Percentiles rank a stretch among this genome's conserved stretches.
Evolutionary conservation across 768 basidiomycete species (phyloP).

Genomic region (Boletellus ananas): DNA sequence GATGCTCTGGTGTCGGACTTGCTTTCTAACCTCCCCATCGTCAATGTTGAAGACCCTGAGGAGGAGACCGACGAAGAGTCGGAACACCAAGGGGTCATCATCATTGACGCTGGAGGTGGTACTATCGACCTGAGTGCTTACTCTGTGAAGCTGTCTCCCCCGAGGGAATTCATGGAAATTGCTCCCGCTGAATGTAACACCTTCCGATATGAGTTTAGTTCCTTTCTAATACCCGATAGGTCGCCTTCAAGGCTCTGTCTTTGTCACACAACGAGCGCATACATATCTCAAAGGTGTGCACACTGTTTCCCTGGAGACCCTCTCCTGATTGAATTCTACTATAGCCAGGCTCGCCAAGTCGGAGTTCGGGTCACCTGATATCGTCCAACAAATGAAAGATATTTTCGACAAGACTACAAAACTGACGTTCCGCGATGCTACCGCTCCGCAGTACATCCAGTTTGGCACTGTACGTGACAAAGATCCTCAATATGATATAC

Average conservation of each 20-base stretch:
- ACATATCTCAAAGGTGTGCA: conserved; percentile 26
- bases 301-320: neutral
- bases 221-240: conserved; percentile 19
- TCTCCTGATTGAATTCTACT: neutral
- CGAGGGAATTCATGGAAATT: conserved; percentile 8
- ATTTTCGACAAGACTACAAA: conserved; percentile 37
- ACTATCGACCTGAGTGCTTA: conserved; percentile 39
- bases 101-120: conserved; percentile 46
- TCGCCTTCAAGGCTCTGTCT: conserved; percentile 36
- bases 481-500: conserved; percentile 33
- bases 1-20: conserved; percentile 36
- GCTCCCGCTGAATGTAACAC: conserved; percentile 28
- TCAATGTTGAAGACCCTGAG: no score
- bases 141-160: conserved; percentile 21
- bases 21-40: conserved; percentile 7
- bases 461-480: conserved; percentile 37
- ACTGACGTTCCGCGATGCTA: conserved; percentile 36
- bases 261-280: conserved; percentile 33
- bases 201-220: neutral
- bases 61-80: no score
- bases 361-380: conserved; percentile 24
- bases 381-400: conserved; percentile 31
- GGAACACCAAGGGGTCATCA: conserved; percentile 14
- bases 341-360: conserved; percentile 32
- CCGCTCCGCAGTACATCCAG: conserved; percentile 33